Conservation (phyloP, 176 grass and related monocot genomes). For the Aechmea fasciata region DNA sequence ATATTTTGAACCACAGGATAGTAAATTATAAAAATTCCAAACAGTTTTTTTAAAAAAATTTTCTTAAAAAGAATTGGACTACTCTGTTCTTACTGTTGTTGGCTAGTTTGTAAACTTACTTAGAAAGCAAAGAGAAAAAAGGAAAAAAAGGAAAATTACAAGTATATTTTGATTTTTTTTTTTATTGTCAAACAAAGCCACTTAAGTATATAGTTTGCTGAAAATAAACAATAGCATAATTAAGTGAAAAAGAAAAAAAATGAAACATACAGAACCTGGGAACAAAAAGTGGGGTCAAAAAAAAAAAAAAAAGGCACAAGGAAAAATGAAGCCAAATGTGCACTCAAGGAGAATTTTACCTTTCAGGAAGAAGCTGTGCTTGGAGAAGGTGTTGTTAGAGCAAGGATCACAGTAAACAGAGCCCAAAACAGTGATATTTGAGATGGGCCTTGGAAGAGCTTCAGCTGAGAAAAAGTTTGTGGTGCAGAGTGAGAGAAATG, state of each 20-base stretch:
- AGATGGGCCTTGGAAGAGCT: conserved; percentile 36
- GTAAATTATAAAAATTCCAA: no score
- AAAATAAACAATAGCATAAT: neutral
- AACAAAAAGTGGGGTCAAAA: neutral
- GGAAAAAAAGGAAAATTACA: no score
- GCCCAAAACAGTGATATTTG: conserved; percentile 86
- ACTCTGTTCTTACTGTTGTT: no score
- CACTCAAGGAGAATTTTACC: conserved; percentile 23
- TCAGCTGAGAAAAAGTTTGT: conserved; percentile 17
- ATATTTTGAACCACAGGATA: no score
- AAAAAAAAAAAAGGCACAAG: neutral
- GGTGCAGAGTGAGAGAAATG: conserved; percentile 16
- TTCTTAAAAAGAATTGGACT: no score
- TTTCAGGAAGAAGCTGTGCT: conserved; percentile 93
- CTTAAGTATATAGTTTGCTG: no score
- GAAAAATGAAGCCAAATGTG: neutral
- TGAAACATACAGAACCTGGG: neutral
- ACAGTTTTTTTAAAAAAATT: no score
- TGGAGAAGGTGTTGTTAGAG: conserved; percentile 92
- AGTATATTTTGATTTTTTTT: no score
- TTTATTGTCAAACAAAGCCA: no score
- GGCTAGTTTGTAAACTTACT: no score
- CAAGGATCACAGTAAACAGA: conserved; percentile 92
- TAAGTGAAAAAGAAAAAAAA: conserved; percentile 5
- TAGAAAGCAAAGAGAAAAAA: no score